Conservation (phyloP, 1,139 yeast species). For the Blastobotrys aristatus region DNA sequence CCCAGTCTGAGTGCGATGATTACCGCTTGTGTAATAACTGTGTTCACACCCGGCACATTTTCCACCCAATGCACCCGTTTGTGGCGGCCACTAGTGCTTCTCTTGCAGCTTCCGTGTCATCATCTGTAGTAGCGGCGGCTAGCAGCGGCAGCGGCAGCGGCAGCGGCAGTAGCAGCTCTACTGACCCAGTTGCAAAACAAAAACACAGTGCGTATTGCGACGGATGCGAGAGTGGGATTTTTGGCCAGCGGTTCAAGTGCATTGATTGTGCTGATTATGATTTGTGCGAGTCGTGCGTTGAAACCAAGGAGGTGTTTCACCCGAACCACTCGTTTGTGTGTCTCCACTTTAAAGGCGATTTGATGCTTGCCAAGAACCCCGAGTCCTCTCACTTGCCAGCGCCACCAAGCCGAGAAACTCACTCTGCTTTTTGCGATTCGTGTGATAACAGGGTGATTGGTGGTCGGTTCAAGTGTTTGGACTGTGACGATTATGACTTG, state of each 20-base stretch:
- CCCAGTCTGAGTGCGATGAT: slow-evolving; percentile 1
- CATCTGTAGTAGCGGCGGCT: too few relatives aligned
- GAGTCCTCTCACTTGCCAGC: background rate
- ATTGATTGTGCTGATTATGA: slow-evolving; percentile 49
- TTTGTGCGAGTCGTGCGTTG: slow-evolving; percentile 43
- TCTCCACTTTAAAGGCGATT: slow-evolving; percentile 14
- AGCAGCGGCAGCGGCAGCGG: background rate
- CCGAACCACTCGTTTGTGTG: slow-evolving; percentile 23
- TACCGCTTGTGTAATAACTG: background rate
- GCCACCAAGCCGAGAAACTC: background rate
- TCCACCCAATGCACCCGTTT: background rate
- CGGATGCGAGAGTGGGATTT: slow-evolving; percentile 18
- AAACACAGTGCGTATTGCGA: slow-evolving; percentile 19
- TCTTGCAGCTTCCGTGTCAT: too few relatives aligned
- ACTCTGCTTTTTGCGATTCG: slow-evolving; percentile 20
- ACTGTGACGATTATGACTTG: slow-evolving; percentile 50
- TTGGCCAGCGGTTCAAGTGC: slow-evolving; percentile 43
- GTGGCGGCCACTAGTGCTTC: background rate
- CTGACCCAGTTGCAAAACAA: background rate
- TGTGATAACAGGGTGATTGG: slow-evolving; percentile 20
- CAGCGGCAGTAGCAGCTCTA: background rate
- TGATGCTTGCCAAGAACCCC: background rate
- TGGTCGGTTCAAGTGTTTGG: slow-evolving; percentile 45
- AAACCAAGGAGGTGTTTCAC: slow-evolving; percentile 6
- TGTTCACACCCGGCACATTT: background rate